A percentile compares a stretch with the other conserved stretches of the same genome.
phyloP scores from a whole-genome alignment of 768 basidiomycete species.

The Pisolithus orientalis region DNA sequence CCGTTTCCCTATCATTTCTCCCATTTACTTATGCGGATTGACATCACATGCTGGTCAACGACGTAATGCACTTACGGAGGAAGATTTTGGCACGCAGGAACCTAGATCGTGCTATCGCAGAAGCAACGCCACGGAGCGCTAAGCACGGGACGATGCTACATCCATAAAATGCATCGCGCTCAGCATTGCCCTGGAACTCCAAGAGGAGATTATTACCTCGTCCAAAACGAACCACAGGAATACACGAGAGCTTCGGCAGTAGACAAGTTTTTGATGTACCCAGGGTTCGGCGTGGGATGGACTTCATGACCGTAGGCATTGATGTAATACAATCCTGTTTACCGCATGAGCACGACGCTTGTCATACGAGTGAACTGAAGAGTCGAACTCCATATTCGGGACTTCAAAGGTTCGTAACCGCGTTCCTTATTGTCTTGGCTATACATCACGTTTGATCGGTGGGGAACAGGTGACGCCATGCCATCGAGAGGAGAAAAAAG shows the following conservation, averaged over 20 bases:
- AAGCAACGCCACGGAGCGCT: conserved; percentile 73
- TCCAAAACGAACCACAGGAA: conserved; percentile 93
- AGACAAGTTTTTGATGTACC: conserved; percentile 59
- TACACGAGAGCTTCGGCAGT: conserved; percentile 72
- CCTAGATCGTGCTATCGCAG: conserved; percentile 67
- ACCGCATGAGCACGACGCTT: neutral
- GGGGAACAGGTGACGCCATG: conserved; percentile 41
- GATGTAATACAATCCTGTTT: conserved; percentile 74
- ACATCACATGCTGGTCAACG: conserved; percentile 3
- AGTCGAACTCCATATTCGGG: conserved; percentile 60
- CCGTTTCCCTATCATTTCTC: conserved; percentile 86
- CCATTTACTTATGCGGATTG: conserved; percentile 58
- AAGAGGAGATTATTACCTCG: conserved; percentile 47
- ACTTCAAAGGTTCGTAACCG: conserved; percentile 48
- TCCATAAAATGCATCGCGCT: neutral
- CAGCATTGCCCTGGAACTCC: conserved; percentile 4
- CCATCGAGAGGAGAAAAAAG: conserved; percentile 47
- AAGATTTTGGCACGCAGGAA: conserved; percentile 75
- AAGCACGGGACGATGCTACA: conserved; percentile 86
- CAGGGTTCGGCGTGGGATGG: conserved; percentile 82
- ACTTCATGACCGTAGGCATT: conserved; percentile 90
- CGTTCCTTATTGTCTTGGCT: conserved; percentile 43
- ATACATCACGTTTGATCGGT: conserved; percentile 61
- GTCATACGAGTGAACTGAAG: conserved; percentile 5
- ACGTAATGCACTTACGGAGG: conserved; percentile 52